Evolutionary conservation across 495 filamentous ascomycete genomes (phyloP).

Genomic region (Evernia prunastri): DNA sequence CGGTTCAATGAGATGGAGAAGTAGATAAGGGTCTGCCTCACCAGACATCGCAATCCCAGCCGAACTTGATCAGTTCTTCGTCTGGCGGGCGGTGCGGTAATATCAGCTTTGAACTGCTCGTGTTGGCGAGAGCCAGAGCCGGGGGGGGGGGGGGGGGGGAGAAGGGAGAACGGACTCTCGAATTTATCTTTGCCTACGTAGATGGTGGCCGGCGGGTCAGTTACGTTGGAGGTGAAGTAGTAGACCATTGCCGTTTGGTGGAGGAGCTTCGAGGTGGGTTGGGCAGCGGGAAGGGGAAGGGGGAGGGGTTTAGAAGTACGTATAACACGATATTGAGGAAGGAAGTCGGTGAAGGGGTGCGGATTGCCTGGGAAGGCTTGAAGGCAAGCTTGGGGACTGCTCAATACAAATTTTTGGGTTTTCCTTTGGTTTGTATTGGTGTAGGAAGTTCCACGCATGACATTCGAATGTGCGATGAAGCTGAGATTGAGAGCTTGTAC

Average conservation of each 20-base stretch:
- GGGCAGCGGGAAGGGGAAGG: neutral
- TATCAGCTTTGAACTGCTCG: slow-evolving; percentile 18
- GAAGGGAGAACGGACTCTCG: slow-evolving; percentile 64
- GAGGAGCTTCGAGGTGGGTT: neutral
- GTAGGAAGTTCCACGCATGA: too few relatives aligned
- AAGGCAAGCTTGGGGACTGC: too few relatives aligned
- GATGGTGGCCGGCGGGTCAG: slow-evolving; percentile 70
- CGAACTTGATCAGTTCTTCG: slow-evolving; percentile 90
- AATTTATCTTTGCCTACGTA: slow-evolving; percentile 99
- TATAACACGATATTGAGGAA: too few relatives aligned
- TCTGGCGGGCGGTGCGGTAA: slow-evolving; percentile 51
- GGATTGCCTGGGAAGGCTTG: too few relatives aligned
- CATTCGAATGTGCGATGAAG: too few relatives aligned
- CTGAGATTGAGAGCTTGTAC: too few relatives aligned
- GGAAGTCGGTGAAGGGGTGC: too few relatives aligned
- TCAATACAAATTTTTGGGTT: too few relatives aligned
- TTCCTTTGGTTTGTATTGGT: too few relatives aligned
- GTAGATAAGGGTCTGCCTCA: slow-evolving; percentile 38
- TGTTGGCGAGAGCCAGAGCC: neutral
- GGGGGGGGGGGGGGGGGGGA: slow-evolving; percentile 15
- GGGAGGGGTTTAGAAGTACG: slow-evolving; percentile 2
- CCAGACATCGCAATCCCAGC: slow-evolving; percentile 95
- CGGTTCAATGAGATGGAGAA: neutral
- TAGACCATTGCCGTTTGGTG: slow-evolving; percentile 65
- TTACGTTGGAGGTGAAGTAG: slow-evolving; percentile 84